phyloP scores from a whole-genome alignment of 176 grass and related monocot genomes.

The Carex parvula region DNA sequence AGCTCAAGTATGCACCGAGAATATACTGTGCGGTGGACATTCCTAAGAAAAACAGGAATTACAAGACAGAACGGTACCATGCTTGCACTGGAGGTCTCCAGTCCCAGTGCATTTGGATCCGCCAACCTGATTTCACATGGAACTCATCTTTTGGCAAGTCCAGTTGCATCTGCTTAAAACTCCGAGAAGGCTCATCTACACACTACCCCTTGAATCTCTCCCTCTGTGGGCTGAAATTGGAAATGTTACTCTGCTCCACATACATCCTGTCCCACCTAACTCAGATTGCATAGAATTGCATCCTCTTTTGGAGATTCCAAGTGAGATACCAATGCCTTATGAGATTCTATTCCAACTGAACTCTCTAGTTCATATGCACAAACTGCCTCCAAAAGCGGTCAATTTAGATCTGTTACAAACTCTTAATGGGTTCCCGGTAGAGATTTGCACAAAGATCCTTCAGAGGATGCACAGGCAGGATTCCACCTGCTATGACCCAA shows the following conservation, averaged over 20 bases:
- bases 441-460: constrained; percentile 53
- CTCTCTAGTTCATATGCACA: constrained; percentile 85
- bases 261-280: constrained; percentile 10
- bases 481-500: constrained; percentile 69
- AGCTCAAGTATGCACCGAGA: constrained; percentile 88
- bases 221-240: constrained; percentile 52
- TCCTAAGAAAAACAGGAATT: constrained; percentile 46
- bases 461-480: constrained; percentile 75
- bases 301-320: constrained; percentile 65
- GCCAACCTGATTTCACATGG: constrained; percentile 69
- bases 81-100: constrained; percentile 56
- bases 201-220: constrained; percentile 54
- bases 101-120: constrained; percentile 61
- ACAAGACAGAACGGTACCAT: constrained; percentile 60
- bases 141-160: constrained; percentile 68
- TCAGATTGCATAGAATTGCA: constrained; percentile 43
- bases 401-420: constrained; percentile 63
- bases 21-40: constrained; percentile 48
- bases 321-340: constrained; percentile 55
- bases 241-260: constrained; percentile 35
- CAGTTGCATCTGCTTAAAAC: constrained; percentile 54
- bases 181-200: constrained; percentile 34
- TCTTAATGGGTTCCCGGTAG: constrained; percentile 47
- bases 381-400: constrained; percentile 58
- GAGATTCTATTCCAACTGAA: constrained; percentile 86